Percentiles rank a stretch among this genome's conserved stretches.
Evolutionary conservation across 305 asterid genomes (phyloP).

Genomic region (Lippia alba): DNA sequence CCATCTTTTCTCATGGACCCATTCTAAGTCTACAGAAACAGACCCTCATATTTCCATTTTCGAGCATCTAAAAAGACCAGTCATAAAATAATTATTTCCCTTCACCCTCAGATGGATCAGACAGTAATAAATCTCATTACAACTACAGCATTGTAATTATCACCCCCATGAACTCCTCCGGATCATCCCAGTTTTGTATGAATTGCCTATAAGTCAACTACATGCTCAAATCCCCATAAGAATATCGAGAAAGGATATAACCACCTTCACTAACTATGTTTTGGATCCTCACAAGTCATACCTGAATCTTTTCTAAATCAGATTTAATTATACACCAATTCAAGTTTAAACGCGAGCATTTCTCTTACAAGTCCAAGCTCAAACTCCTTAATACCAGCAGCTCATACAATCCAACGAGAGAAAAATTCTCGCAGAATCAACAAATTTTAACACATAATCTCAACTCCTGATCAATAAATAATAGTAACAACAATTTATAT

Average conservation of each 20-base stretch:
- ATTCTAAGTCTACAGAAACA: not conserved
- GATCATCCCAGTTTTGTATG: constrained; percentile 9
- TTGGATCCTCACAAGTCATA: not conserved
- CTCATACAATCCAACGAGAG: not conserved
- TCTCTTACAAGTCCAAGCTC: constrained; percentile 16
- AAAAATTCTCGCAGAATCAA: not conserved
- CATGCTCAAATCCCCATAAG: not conserved
- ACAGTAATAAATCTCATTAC: not conserved
- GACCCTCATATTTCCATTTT: not conserved
- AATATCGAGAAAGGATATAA: not conserved
- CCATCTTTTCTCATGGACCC: not conserved
- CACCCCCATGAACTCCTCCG: constrained; percentile 1
- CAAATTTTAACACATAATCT: not conserved
- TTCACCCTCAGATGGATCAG: constrained; percentile 1
- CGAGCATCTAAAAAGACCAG: constrained; percentile 2
- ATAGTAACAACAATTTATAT: not conserved
- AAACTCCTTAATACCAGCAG: not conserved
- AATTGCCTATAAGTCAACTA: constrained; percentile 26
- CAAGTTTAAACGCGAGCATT: not conserved
- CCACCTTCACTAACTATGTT: not conserved
- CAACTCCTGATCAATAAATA: not conserved
- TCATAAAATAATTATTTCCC: not conserved
- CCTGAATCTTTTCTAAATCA: not conserved
- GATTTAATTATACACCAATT: not conserved
- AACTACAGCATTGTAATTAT: constrained; percentile 12